phyloP scores from a whole-genome alignment of 108 stramenopile species.

The Fragilaria crotonensis region DNA sequence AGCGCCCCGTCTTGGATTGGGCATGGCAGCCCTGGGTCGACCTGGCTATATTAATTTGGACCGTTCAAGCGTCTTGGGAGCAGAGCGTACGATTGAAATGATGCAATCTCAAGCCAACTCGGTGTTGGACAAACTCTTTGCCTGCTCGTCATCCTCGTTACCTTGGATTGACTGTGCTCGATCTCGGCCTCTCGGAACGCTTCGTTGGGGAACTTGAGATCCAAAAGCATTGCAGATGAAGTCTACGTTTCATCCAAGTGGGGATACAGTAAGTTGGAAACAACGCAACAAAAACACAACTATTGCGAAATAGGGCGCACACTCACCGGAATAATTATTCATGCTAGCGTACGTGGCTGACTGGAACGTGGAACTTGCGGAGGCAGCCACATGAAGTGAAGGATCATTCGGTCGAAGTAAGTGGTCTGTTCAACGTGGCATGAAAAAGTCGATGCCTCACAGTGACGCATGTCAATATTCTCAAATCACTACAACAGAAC shows the following conservation, averaged over 20 bases:
- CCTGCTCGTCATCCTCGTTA: not conserved
- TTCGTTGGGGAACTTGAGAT: slow-evolving; percentile 65
- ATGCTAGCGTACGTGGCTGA: slow-evolving; percentile 55
- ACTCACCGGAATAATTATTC: not conserved
- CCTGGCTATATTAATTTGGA: slow-evolving; percentile 78
- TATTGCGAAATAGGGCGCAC: not conserved
- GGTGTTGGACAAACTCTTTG: slow-evolving; percentile 54
- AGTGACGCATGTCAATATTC: not conserved
- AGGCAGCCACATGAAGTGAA: slow-evolving; percentile 71
- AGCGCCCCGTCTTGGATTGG: slow-evolving; percentile 62
- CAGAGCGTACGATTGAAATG: slow-evolving; percentile 19
- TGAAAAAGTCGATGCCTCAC: not conserved
- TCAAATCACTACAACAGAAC: slow-evolving; percentile 12
- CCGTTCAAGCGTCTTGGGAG: slow-evolving; percentile 24
- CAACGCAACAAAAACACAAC: too few species aligned
- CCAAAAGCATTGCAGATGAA: slow-evolving; percentile 22
- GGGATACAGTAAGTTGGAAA: slow-evolving; percentile 58
- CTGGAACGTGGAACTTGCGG: slow-evolving; percentile 51
- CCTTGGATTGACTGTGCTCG: slow-evolving; percentile 76
- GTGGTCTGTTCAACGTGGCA: not conserved
- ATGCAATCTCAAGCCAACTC: slow-evolving; percentile 57
- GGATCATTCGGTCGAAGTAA: slow-evolving; percentile 61
- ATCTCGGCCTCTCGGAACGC: slow-evolving; percentile 56
- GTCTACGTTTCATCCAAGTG: slow-evolving; percentile 66
- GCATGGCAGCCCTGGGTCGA: slow-evolving; percentile 72